Percentiles rank a stretch among this genome's conserved stretches.
Conservation (phyloP, 306 rosid species). For the Gillenia trifoliata region DNA sequence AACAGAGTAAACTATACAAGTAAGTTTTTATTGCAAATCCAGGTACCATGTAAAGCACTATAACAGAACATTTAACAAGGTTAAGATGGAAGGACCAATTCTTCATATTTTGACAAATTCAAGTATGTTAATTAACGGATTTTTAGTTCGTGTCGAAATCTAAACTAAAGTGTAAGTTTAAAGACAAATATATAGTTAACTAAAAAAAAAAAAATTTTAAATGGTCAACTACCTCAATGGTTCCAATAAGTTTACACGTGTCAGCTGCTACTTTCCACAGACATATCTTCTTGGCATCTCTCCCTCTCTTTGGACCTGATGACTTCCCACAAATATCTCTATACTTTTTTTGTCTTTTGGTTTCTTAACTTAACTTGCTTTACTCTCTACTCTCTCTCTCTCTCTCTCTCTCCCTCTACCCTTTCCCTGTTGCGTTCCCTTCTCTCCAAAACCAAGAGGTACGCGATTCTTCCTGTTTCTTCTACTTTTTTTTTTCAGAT, state of each 20-base stretch:
- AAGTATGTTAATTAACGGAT: no score
- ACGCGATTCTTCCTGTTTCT: conserved; percentile 13
- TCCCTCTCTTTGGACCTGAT: conserved; percentile 6
- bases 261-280: conserved; percentile 5
- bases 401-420: neutral
- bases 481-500: neutral
- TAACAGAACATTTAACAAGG: no score
- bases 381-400: neutral
- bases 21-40: no score
- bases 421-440: conserved; percentile 7
- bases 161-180: no score
- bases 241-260: conserved; percentile 12
- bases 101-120: no score
- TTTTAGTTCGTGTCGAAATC: no score
- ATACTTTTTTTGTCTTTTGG: neutral
- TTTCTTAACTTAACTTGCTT: neutral
- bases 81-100: no score
- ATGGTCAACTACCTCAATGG: neutral
- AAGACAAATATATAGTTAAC: no score
- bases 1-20: no score
- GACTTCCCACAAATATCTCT: conserved; percentile 17
- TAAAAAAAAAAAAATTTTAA: no score
- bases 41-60: no score
- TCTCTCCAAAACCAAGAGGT: conserved; percentile 15
- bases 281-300: conserved; percentile 26